Base-by-base conservation (phyloP, 495 filamentous ascomycete genomes). In the Daldinia concentrica region DNA sequence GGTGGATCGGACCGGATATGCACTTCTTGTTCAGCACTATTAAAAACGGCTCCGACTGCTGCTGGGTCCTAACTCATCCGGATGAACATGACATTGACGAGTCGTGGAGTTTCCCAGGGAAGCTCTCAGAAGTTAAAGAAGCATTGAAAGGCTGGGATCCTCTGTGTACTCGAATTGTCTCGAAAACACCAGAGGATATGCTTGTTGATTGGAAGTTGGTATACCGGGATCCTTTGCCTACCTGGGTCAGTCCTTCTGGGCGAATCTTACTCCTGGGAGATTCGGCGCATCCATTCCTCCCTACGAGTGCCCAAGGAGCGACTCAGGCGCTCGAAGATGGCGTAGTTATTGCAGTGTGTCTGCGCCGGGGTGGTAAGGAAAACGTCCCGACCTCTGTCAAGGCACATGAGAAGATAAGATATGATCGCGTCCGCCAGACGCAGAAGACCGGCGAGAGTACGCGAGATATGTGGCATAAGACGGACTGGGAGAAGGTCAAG, bases 171-270 rank as follows among this genome's bases (percentile, higher is more conserved):
- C 83, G 83, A 14, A 86, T 91, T 43, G 81, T 91, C 1, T 83
- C 84, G 30, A 88, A 87, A 64, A 89, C 89, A 11, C 89, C 88
- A 2, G 78, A 82, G 32, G 64, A 76, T 19, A 74, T 71, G 30
- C 69, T 90, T 1, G 85, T 91, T 0, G 87, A 91, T 64, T 91
- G 87, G 86, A 90, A 91, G 71, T 75, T 91, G n/a, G 84, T 91
- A 3, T 91, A 89, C 59, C 82, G 89, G 37, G 88, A 90, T 72
- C 88, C 88, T 1, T 74, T 89, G 32, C 86, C 87, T 7, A 86
- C 81, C 0, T 91, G 89, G 89, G 83, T 88, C 0, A 89, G 85
- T 54, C 80, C 85, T 34, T 79, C 86, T 4, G 87, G 85, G 19
- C 75, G 86, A 9, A 87, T 90, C 37, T 73, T 85, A 26, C 78